These are phyloP conservation scores for Talaromyces pinophilus DNA, from an alignment of 2,329 filamentous ascomycete species.

Conservation along the genomic window DNA sequence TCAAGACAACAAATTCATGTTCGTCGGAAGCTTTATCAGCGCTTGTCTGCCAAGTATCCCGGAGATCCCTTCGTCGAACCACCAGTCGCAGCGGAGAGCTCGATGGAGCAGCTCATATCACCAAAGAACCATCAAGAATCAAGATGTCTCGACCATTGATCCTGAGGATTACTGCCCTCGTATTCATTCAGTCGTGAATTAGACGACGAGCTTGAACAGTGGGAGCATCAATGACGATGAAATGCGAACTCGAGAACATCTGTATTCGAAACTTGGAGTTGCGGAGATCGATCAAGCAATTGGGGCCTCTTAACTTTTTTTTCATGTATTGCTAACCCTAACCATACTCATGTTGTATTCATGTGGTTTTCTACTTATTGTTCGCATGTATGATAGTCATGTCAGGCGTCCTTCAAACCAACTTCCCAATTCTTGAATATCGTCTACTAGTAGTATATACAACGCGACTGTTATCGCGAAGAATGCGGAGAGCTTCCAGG, in stretches of 20 bases:
- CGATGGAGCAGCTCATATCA: not conserved
- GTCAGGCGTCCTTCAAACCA: not conserved
- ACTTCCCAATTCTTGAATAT: not conserved
- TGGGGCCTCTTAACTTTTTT: not conserved
- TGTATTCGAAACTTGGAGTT: not conserved
- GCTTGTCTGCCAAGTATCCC: not conserved
- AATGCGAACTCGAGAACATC: too few species aligned
- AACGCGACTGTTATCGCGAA: not conserved
- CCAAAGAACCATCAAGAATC: not conserved
- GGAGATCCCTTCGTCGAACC: too few species aligned
- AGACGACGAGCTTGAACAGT: too few species aligned
- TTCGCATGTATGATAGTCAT: not conserved
- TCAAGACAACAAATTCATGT: not conserved
- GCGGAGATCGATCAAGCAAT: not conserved
- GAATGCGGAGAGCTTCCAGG: conserved; percentile 12
- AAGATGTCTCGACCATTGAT: not conserved
- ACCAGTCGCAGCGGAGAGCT: not conserved
- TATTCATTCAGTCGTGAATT: too few species aligned
- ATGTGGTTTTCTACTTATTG: not conserved
- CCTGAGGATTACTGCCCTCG: too few species aligned
- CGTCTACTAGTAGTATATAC: not conserved
- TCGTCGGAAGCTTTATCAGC: not conserved
- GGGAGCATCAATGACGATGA: too few species aligned
- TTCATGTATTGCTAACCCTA: not conserved
- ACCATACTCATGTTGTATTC: not conserved